Conservation (phyloP, 352 stramenopile genomes). For the Globisporangium yorkense region DNA sequence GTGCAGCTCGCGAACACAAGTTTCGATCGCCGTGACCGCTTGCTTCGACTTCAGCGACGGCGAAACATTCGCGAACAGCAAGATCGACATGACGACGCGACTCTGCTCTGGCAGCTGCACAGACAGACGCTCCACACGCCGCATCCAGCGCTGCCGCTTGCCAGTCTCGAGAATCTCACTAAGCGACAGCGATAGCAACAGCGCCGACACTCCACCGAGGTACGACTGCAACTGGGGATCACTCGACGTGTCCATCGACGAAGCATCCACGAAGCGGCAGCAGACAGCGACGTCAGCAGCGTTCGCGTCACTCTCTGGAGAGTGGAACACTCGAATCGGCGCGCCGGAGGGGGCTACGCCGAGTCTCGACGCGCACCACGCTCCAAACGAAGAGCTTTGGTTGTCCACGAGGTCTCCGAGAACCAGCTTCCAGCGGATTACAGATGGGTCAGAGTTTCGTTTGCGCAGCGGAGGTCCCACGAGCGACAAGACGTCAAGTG, state of each 20-base stretch:
- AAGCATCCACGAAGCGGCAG: conserved; percentile 53
- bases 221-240: conserved; percentile 15
- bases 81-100: conserved; percentile 27
- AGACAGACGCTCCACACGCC: conserved; percentile 31
- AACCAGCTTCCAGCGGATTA: conserved; percentile 59
- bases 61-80: conserved; percentile 37
- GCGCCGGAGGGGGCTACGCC: conserved; percentile 23
- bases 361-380: conserved; percentile 60
- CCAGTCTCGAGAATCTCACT: conserved; percentile 24
- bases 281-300: conserved; percentile 34
- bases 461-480: conserved; percentile 21
- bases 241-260: conserved; percentile 11
- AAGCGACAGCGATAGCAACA: conserved; percentile 57
- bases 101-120: conserved; percentile 22
- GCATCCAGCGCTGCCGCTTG: conserved; percentile 34
- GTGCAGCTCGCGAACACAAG: conserved; percentile 24
- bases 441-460: conserved; percentile 11
- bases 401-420: conserved; percentile 64
- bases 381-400: conserved; percentile 53
- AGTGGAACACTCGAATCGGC: conserved; percentile 17
- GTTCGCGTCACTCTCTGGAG: not conserved
- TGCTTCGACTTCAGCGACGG: conserved; percentile 9
- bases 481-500: conserved; percentile 29
- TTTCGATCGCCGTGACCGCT: conserved; percentile 20
- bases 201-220: conserved; percentile 37